Evolutionary conservation across 2,329 filamentous ascomycete species (phyloP).

Genomic region (Cladophialophora yegresii): DNA sequence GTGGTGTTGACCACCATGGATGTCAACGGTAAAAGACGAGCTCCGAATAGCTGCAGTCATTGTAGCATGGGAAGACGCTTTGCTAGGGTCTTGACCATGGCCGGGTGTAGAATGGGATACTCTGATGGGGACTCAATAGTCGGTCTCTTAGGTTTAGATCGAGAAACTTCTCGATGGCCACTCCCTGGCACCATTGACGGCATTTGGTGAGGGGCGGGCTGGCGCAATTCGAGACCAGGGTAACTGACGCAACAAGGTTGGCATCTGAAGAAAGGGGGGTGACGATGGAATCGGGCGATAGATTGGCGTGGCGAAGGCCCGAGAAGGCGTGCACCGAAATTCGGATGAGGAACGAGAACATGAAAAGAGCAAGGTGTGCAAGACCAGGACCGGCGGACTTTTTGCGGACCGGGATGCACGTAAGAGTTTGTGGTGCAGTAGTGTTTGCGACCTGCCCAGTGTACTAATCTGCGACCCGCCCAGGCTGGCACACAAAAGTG

Average conservation of each 20-base stretch:
- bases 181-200: conserved; percentile 17
- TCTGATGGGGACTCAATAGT: not conserved
- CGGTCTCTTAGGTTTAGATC: not conserved
- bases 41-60: conserved; percentile 21
- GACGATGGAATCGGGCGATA: conserved; percentile 1
- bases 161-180: conserved; percentile 9
- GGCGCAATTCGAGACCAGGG: conserved; percentile 17
- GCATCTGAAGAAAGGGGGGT: conserved; percentile 1
- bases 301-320: conserved; percentile 2
- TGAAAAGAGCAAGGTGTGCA: conserved; percentile 7
- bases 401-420: conserved; percentile 10
- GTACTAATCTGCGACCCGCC: conserved; percentile 15
- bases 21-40: conserved; percentile 9
- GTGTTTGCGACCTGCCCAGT: conserved; percentile 12
- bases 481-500: conserved; percentile 16
- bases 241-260: conserved; percentile 17
- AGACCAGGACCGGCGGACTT: conserved; percentile 11
- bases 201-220: conserved; percentile 16
- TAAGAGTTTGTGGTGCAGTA: conserved; percentile 21
- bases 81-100: not conserved
- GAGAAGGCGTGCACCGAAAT: conserved; percentile 27
- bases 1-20: conserved; percentile 7
- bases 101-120: not conserved
- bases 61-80: conserved; percentile 4
- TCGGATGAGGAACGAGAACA: conserved; percentile 17